Conservation (phyloP, 495 filamentous ascomycete species). For the Hypoxylon trugodes region DNA sequence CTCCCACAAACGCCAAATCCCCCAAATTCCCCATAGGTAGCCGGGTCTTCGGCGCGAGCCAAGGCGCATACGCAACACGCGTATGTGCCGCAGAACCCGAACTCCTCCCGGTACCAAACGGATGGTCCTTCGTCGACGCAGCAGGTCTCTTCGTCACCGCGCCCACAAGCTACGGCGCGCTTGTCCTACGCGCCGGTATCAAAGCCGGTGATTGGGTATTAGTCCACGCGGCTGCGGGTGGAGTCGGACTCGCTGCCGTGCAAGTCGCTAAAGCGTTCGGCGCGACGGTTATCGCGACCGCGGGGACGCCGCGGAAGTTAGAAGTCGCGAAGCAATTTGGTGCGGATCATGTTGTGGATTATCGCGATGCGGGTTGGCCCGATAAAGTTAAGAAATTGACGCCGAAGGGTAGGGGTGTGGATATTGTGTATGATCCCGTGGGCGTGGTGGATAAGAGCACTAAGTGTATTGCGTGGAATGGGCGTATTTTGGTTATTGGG, state of each 20-base stretch:
- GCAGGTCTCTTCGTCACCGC: conserved; percentile 91
- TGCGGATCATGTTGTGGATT: conserved; percentile 85
- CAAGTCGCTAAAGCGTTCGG: conserved; percentile 92
- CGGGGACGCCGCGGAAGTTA: conserved; percentile 78
- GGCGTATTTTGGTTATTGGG: conserved; percentile 83
- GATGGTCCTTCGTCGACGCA: conserved; percentile 85
- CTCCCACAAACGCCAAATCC: conserved; percentile 59
- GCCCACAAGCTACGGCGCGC: conserved; percentile 86
- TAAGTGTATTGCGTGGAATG: conserved; percentile 93
- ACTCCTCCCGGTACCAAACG: conserved; percentile 76
- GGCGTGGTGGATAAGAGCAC: conserved; percentile 82
- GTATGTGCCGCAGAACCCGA: conserved; percentile 70
- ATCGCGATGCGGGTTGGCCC: conserved; percentile 75
- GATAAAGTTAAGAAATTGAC: conserved; percentile 79
- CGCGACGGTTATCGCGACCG: conserved; percentile 89
- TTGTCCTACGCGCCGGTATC: conserved; percentile 79
- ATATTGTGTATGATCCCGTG: conserved; percentile 88
- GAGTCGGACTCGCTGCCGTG: conserved; percentile 90
- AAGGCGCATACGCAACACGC: conserved; percentile 86
- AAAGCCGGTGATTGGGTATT: conserved; percentile 86
- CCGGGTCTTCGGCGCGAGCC: conserved; percentile 84
- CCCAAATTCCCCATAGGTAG: conserved; percentile 74
- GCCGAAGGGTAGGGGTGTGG: conserved; percentile 74
- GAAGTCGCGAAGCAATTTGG: conserved; percentile 80
- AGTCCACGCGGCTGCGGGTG: conserved; percentile 91